Percentiles rank a stretch among this genome's conserved stretches.
These are phyloP conservation scores for Leccinum fallax DNA, from an alignment of 1,284 basidiomycete genomes.

Conservation along the genomic window DNA sequence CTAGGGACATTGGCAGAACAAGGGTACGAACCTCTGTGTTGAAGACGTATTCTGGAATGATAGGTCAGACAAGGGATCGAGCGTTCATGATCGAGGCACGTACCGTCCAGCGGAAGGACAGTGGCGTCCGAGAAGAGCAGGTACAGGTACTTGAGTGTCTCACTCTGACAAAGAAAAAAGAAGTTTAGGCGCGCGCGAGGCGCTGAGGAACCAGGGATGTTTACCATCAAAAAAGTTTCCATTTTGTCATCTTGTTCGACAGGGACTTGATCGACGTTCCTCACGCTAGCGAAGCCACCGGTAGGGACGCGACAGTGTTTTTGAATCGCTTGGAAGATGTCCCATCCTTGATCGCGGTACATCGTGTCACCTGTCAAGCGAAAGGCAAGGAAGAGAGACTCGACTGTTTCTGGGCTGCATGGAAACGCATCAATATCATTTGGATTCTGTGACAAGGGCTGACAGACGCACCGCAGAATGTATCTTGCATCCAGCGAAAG, in stretches of 20 bases:
- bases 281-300: constrained; percentile 85
- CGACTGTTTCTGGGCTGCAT: constrained; percentile 87
- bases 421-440: neutral
- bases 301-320: constrained; percentile 72
- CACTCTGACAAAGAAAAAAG: constrained; percentile 52
- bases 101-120: constrained; percentile 74
- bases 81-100: constrained; percentile 33
- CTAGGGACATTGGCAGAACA: constrained; percentile 40
- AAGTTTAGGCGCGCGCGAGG: neutral
- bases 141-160: constrained; percentile 95
- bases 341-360: constrained; percentile 88
- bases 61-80: constrained; percentile 9
- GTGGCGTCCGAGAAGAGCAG: constrained; percentile 81
- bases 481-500: constrained; percentile 85
- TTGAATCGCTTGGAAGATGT: constrained; percentile 89
- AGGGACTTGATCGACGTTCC: constrained; percentile 81
- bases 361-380: constrained; percentile 81
- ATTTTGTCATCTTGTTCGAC: constrained; percentile 82
- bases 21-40: constrained; percentile 78
- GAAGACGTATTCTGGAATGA: constrained; percentile 78
- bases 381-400: constrained; percentile 89
- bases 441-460: neutral
- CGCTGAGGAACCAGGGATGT: constrained; percentile 27
- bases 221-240: constrained; percentile 92
- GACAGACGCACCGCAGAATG: constrained; percentile 67